Evolutionary conservation across 345 rosid species (phyloP).

Genomic region (Raphanus raphanistrum): DNA sequence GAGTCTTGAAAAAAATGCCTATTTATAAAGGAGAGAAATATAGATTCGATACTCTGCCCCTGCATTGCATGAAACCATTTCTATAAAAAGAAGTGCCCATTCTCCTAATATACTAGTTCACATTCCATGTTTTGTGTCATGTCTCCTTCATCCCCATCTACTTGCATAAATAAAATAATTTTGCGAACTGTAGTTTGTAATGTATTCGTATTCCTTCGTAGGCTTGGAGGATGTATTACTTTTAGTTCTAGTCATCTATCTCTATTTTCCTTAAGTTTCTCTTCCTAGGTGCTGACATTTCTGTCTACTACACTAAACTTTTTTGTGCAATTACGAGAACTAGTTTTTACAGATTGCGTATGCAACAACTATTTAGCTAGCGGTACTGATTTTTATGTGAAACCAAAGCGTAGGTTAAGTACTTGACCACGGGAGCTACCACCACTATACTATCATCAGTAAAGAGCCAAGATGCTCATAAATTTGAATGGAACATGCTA

Average conservation of each 20-base stretch:
- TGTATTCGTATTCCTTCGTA: background rate
- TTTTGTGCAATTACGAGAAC: background rate
- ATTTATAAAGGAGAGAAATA: constrained; percentile 24
- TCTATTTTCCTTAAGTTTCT: constrained; percentile 20
- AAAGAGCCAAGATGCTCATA: constrained; percentile 17
- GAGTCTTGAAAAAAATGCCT: constrained; percentile 10
- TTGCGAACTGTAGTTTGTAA: background rate
- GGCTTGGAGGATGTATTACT: background rate
- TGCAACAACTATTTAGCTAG: background rate
- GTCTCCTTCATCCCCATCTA: constrained; percentile 34
- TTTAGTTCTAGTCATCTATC: background rate
- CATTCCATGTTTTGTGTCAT: constrained; percentile 29
- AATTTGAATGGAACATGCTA: constrained; percentile 23
- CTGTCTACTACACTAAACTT: constrained; percentile 10
- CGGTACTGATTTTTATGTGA: constrained; percentile 10
- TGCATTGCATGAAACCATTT: constrained; percentile 3
- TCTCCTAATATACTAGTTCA: constrained; percentile 23
- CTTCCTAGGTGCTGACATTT: constrained; percentile 9
- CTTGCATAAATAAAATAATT: background rate
- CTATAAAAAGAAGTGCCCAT: constrained; percentile 41
- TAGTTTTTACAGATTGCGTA: constrained; percentile 11
- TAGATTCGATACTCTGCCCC: constrained; percentile 25
- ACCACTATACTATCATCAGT: background rate
- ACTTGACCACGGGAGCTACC: background rate
- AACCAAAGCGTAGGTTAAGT: constrained; percentile 19